phyloP scores from a whole-genome alignment of 192 early-diverging fungal species.

The Mortierella antarctica region DNA sequence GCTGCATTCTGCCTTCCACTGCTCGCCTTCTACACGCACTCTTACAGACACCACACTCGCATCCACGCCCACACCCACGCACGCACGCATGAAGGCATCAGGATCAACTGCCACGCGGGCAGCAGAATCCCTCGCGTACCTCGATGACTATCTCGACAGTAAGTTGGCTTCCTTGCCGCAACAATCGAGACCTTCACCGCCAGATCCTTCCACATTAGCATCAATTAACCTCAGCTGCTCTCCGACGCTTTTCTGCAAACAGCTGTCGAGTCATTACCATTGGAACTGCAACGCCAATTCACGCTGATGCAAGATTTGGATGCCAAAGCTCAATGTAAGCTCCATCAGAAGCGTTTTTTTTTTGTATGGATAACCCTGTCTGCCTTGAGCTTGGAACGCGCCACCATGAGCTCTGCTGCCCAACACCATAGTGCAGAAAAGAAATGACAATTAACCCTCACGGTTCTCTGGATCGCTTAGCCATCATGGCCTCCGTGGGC shows the following conservation, averaged over 20 bases:
- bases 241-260: not conserved
- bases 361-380: not conserved
- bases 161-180: slow-evolving; percentile 9
- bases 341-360: not conserved
- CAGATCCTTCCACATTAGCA: slow-evolving; percentile 39
- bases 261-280: slow-evolving; percentile 82
- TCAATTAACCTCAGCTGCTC: not conserved
- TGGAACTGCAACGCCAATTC: slow-evolving; percentile 87
- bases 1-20: not conserved
- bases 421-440: too few relatives aligned
- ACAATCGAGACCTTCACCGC: not conserved
- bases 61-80: not conserved
- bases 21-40: not conserved
- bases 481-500: slow-evolving; percentile 77
- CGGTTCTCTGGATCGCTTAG: slow-evolving; percentile 31
- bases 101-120: slow-evolving; percentile 43
- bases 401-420: not conserved
- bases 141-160: slow-evolving; percentile 96
- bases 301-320: slow-evolving; percentile 96
- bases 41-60: not conserved
- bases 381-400: not conserved
- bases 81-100: slow-evolving; percentile 38
- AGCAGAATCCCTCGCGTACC: slow-evolving; percentile 67
- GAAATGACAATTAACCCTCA: not conserved
- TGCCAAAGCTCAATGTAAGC: slow-evolving; percentile 73